Evolutionary conservation across 208 protist species (phyloP), one percentile per base, ranked within the genome.

Genomic region (Leishmania braziliensis): DNA sequence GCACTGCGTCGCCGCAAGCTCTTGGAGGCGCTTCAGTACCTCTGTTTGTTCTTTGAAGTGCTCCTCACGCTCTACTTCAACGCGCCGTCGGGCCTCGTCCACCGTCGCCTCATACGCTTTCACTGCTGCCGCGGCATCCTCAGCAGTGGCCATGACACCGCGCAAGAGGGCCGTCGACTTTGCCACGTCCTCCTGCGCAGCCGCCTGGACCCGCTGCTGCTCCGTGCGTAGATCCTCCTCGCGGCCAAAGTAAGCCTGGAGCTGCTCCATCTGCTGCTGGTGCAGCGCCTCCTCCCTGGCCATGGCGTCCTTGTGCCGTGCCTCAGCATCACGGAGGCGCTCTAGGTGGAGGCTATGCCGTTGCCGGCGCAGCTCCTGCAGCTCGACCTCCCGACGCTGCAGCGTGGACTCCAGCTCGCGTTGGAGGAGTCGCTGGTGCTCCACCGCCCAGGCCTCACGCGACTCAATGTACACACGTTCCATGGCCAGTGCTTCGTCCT

Each of bases 401-500:
- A 97, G 54, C 0, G 90, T 74, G 9, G 86, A 80, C 16, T 94
- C 85, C 14, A 95, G 58, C 75, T 95, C 93, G 26, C 70, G 75
- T 63, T 94, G 83, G 26, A 97, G 86, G 10, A 91, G 66, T 23
- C 87, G 78, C 78, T 95, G 92, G 70, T 95, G 89, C 71, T 95
- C 82, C 60, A 82, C 63, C 26, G 91, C 86, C 93, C 93, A 97
- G 23, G 82, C 82, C 80, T 95, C 92, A 20, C 92, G 91, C 50
- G 90, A 89, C 73, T 93, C 78, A 9, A 93, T 77, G 80, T 93
- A 97, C 10, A 95, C 58, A 53, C 93, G 89, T 77, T 97, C 92
- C 86, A 97, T 93, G 36, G 77, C 85, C 6, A 91, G 84, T 51
- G 93, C 91, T 76, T 97, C 92, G 33, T 84, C 84, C 58, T 93